Evolutionary conservation across 2,329 filamentous ascomycete genomes (phyloP).

Genomic region (Bipolaris sorokiniana): DNA sequence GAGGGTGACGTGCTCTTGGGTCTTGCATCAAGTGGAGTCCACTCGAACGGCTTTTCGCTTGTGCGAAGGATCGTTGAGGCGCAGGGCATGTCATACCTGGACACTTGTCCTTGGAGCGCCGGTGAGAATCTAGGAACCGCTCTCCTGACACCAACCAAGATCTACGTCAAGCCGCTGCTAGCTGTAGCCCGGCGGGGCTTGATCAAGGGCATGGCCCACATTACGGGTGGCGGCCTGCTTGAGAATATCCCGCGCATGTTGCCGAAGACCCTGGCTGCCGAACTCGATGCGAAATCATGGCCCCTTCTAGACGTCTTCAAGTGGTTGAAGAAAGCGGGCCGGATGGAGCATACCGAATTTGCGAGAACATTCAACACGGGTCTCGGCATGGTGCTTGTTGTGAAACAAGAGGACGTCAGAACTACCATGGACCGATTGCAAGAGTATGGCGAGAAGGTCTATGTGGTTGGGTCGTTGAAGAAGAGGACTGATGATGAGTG

Average conservation of each 20-base stretch:
- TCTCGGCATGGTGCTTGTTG: slow-evolving; percentile 90
- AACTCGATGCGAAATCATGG: slow-evolving; percentile 81
- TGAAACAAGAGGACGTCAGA: slow-evolving; percentile 68
- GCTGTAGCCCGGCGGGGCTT: slow-evolving; percentile 65
- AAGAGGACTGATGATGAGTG: slow-evolving; percentile 62
- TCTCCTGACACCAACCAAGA: slow-evolving; percentile 86
- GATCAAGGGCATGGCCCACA: slow-evolving; percentile 93
- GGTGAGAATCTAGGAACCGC: slow-evolving; percentile 71
- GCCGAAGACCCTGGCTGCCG: slow-evolving; percentile 75
- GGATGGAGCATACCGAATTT: slow-evolving; percentile 79
- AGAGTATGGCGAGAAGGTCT: slow-evolving; percentile 76
- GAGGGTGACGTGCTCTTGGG: slow-evolving; percentile 86
- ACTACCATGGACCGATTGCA: slow-evolving; percentile 66
- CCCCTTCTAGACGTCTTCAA: slow-evolving; percentile 77
- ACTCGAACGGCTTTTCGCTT: slow-evolving; percentile 98
- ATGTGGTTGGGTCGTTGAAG: slow-evolving; percentile 74
- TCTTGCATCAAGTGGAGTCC: slow-evolving; percentile 82
- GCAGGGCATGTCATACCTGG: slow-evolving; percentile 72
- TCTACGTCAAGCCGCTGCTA: slow-evolving; percentile 87
- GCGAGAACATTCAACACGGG: slow-evolving; percentile 94
- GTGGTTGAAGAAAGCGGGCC: slow-evolving; percentile 80
- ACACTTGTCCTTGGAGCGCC: slow-evolving; percentile 76
- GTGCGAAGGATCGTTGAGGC: slow-evolving; percentile 84
- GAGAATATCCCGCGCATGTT: slow-evolving; percentile 97
- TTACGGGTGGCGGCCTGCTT: slow-evolving; percentile 89